Conservation (phyloP, 2,329 filamentous ascomycete genomes). For the Fusarium dimerum region DNA sequence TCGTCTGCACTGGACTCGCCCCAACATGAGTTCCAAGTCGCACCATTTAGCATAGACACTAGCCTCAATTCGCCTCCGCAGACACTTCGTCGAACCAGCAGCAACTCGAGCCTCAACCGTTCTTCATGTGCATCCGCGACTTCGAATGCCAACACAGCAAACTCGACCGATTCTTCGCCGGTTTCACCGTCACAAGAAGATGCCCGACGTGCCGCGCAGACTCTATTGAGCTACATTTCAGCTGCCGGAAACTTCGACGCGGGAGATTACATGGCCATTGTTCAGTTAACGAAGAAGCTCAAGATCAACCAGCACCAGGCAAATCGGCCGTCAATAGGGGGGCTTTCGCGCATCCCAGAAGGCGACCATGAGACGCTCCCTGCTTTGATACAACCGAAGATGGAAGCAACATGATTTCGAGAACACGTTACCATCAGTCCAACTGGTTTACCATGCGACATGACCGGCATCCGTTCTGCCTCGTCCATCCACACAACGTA, state of each 20-base stretch:
- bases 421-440: too few relatives aligned
- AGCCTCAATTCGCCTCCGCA: conserved; percentile 41
- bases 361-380: conserved; percentile 53
- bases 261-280: conserved; percentile 73
- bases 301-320: conserved; percentile 61
- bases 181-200: conserved; percentile 80
- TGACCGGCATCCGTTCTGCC: too few relatives aligned
- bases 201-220: conserved; percentile 76
- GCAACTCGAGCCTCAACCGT: conserved; percentile 37
- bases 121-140: conserved; percentile 22
- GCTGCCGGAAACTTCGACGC: conserved; percentile 73
- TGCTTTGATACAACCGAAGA: conserved; percentile 27
- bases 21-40: conserved; percentile 45
- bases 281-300: conserved; percentile 84
- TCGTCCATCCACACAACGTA: too few relatives aligned
- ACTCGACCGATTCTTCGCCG: conserved; percentile 54
- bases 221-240: conserved; percentile 80
- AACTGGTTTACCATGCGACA: too few relatives aligned
- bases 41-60: conserved; percentile 47
- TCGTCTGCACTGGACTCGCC: conserved; percentile 56
- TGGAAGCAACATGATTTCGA: conserved; percentile 31
- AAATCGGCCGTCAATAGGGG: conserved; percentile 42
- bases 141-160: conserved; percentile 20
- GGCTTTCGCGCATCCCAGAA: conserved; percentile 57
- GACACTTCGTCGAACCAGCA: conserved; percentile 36